These are phyloP conservation scores for Cytospora schulzeri DNA, from an alignment of 2,329 filamentous ascomycete genomes.

Conservation along the genomic window DNA sequence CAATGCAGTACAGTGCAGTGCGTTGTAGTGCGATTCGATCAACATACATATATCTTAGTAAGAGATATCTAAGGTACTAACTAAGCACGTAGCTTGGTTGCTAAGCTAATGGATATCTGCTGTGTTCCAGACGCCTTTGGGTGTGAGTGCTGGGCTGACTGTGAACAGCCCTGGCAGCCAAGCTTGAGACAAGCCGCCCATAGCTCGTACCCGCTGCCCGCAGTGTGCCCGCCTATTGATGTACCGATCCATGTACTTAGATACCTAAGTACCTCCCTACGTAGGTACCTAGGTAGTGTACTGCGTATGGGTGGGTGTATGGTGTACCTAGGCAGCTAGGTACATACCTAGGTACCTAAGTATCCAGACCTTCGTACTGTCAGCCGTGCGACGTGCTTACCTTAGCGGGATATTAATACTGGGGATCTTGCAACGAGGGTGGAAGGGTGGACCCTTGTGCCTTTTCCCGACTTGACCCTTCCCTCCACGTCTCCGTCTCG, in stretches of 20 bases:
- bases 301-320: too few relatives aligned
- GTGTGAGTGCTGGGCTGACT: not conserved
- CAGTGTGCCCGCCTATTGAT: constrained; percentile 6
- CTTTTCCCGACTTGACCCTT: constrained; percentile 15
- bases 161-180: not conserved
- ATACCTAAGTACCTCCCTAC: too few relatives aligned
- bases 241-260: constrained; percentile 3
- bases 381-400: constrained; percentile 21
- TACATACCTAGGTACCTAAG: too few relatives aligned
- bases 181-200: too few relatives aligned
- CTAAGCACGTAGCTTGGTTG: not conserved
- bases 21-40: too few relatives aligned
- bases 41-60: not conserved
- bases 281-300: too few relatives aligned
- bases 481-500: constrained; percentile 2
- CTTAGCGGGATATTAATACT: constrained; percentile 23
- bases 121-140: not conserved
- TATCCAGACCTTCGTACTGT: constrained; percentile 4
- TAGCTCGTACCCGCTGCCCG: not conserved
- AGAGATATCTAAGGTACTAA: not conserved
- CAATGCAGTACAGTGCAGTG: not conserved
- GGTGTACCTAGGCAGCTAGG: too few relatives aligned
- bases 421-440: constrained; percentile 12
- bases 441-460: constrained; percentile 11
- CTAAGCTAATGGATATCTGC: not conserved